phyloP scores from a whole-genome alignment of 1,139 yeast genomes.

The Hyphopichia fennica region DNA sequence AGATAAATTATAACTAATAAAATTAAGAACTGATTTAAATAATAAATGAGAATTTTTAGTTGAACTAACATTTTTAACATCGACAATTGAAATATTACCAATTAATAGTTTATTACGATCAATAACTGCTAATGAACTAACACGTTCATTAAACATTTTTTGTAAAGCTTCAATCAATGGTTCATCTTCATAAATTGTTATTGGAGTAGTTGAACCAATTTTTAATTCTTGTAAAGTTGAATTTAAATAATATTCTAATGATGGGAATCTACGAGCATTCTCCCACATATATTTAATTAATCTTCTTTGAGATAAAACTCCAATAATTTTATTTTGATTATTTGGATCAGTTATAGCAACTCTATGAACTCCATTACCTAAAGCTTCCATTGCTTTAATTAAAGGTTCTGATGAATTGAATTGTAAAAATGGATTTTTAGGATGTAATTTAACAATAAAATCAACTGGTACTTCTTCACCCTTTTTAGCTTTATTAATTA shows the following conservation, averaged over 20 bases:
- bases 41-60: conserved; percentile 81
- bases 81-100: conserved; percentile 93
- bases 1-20: conserved; percentile 80
- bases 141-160: conserved; percentile 81
- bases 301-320: conserved; percentile 87
- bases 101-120: conserved; percentile 72
- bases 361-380: conserved; percentile 92
- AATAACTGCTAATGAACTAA: conserved; percentile 92
- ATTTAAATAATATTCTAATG: conserved; percentile 71
- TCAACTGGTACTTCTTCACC: conserved; percentile 79
- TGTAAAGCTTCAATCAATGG: conserved; percentile 81
- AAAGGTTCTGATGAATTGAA: conserved; percentile 68
- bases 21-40: conserved; percentile 81
- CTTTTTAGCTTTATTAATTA: conserved; percentile 51
- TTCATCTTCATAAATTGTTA: conserved; percentile 83
- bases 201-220: conserved; percentile 70
- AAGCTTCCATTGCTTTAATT: conserved; percentile 73
- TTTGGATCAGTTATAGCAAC: conserved; percentile 70
- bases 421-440: conserved; percentile 83
- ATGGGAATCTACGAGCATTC: conserved; percentile 80
- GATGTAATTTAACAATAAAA: conserved; percentile 74
- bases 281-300: conserved; percentile 85
- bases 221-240: conserved; percentile 64
- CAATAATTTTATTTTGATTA: conserved; percentile 50
- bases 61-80: conserved; percentile 82